Percentiles rank a stretch among this genome's conserved stretches.
These are phyloP conservation scores for Hypericum perforatum DNA, from an alignment of 345 rosid genomes.

Conservation along the genomic window DNA sequence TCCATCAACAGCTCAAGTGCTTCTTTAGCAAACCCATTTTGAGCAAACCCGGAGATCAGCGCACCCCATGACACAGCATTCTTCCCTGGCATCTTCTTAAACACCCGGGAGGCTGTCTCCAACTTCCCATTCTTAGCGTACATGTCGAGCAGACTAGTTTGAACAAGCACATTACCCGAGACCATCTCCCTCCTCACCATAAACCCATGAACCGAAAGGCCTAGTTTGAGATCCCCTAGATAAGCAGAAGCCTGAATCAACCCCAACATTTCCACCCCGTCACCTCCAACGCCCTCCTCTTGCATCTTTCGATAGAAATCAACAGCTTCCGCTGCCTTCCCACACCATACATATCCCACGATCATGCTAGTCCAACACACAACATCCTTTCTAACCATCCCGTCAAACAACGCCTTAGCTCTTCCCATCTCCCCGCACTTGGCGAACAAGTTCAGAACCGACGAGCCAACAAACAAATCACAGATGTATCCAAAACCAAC, in stretches of 20 bases:
- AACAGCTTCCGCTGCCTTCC: constrained; percentile 37
- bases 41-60: constrained; percentile 53
- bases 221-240: constrained; percentile 39
- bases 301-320: constrained; percentile 47
- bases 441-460: constrained; percentile 54
- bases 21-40: constrained; percentile 41
- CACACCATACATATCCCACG: constrained; percentile 43
- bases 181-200: constrained; percentile 37
- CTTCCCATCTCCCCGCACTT: constrained; percentile 44
- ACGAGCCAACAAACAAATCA: constrained; percentile 68
- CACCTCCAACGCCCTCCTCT: constrained; percentile 48
- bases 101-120: constrained; percentile 44
- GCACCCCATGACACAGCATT: constrained; percentile 50
- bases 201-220: constrained; percentile 53
- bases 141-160: constrained; percentile 60
- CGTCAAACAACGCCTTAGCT: constrained; percentile 42
- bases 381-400: constrained; percentile 48
- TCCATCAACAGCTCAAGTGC: constrained; percentile 39
- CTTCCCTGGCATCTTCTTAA: constrained; percentile 34
- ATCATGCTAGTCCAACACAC: constrained; percentile 70
- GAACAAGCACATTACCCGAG: constrained; percentile 29
- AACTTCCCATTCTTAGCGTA: constrained; percentile 52
- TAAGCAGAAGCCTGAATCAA: constrained; percentile 54
- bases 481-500: constrained; percentile 41
- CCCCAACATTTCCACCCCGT: constrained; percentile 42